Conservation (phyloP, 257 asterid species). For the Solanum tacnaense region DNA sequence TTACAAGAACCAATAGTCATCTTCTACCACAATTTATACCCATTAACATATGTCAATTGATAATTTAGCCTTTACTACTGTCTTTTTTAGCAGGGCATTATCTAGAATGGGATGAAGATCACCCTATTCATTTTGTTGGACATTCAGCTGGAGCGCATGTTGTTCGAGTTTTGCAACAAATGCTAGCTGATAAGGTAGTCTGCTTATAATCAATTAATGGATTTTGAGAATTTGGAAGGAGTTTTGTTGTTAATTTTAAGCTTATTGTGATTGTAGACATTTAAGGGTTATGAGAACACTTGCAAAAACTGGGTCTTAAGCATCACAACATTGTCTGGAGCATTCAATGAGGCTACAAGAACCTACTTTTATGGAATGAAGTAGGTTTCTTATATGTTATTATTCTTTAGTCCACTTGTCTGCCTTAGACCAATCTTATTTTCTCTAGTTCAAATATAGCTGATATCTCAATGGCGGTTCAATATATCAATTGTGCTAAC, state of each 20-base stretch:
- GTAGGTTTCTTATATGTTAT: too few species aligned
- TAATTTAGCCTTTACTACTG: neutral
- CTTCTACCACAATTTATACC: too few species aligned
- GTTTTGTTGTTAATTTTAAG: neutral
- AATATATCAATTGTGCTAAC: too few species aligned
- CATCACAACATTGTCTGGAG: conserved; percentile 52
- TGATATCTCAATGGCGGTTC: neutral
- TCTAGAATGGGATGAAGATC: conserved; percentile 94
- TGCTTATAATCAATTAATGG: neutral
- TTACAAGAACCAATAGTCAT: too few species aligned
- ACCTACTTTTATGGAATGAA: conserved; percentile 62
- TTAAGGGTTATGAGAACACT: conserved; percentile 60
- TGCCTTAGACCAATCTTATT: neutral
- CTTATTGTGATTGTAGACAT: conserved; percentile 39
- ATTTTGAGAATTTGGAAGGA: neutral
- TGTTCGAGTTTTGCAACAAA: conserved; percentile 80
- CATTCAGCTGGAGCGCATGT: conserved; percentile 98
- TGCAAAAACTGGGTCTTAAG: conserved; percentile 81
- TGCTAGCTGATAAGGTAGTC: conserved; percentile 88
- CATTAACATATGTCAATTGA: neutral
- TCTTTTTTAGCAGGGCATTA: conserved; percentile 48
- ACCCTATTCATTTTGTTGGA: conserved; percentile 86
- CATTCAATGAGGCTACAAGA: conserved; percentile 92
- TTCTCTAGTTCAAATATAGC: neutral
- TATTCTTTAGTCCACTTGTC: neutral